Percentiles rank a stretch among this genome's conserved stretches.
Conservation (phyloP, 805 yeast species). For the Candida manassasensis region DNA sequence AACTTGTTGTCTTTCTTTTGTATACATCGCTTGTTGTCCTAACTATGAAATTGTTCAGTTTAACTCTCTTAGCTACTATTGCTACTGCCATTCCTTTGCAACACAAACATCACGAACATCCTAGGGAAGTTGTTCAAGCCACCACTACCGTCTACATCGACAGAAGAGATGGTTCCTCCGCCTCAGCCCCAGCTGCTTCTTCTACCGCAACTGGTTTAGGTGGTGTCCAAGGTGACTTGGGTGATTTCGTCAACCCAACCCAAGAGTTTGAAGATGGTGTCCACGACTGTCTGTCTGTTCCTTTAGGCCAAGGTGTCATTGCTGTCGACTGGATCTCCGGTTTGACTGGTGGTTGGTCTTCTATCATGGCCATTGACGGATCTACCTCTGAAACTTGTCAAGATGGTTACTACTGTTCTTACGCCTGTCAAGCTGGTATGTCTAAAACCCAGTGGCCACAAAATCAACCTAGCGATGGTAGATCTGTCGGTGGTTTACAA, state of each 20-base stretch:
- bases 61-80: conserved; percentile 22
- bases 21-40: background rate
- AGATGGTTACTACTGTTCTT: conserved; percentile 93
- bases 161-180: conserved; percentile 38
- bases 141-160: conserved; percentile 13
- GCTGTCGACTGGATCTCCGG: conserved; percentile 48
- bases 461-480: conserved; percentile 81
- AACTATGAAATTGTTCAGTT: conserved; percentile 26
- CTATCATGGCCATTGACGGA: conserved; percentile 57
- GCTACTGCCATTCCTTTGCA: conserved; percentile 32
- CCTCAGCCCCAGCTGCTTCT: conserved; percentile 7
- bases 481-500: conserved; percentile 86
- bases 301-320: conserved; percentile 80
- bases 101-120: conserved; percentile 33
- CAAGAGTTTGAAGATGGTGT: conserved; percentile 68
- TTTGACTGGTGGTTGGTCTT: conserved; percentile 78
- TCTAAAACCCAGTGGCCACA: conserved; percentile 98
- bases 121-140: conserved; percentile 11
- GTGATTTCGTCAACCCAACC: conserved; percentile 52
- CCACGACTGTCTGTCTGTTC: conserved; percentile 63
- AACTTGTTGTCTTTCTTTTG: conserved; percentile 1
- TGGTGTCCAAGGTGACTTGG: conserved; percentile 53
- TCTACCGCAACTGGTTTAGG: conserved; percentile 13
- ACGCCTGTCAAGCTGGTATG: conserved; percentile 98
- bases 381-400: conserved; percentile 66